Conservation (phyloP, 768 basidiomycete genomes). For the Naganishia onofrii region DNA sequence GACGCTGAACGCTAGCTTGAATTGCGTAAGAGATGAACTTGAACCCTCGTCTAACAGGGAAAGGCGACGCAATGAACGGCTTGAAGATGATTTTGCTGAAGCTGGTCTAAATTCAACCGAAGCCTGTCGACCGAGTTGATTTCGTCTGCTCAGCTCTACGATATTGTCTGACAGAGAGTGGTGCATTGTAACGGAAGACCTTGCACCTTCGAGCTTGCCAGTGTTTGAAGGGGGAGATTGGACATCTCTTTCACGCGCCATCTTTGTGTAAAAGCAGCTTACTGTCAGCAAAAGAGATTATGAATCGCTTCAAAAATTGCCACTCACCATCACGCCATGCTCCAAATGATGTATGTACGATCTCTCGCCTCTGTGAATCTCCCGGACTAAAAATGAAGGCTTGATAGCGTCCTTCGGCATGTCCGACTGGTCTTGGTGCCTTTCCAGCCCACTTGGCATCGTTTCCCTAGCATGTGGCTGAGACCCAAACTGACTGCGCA, state of each 20-base stretch:
- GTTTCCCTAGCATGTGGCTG: neutral
- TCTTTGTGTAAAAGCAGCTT: neutral
- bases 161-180: slow-evolving; percentile 7
- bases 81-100: neutral
- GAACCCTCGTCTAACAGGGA: neutral
- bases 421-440: neutral
- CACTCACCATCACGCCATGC: slow-evolving; percentile 22
- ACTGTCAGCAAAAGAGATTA: neutral
- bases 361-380: slow-evolving; percentile 26
- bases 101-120: neutral
- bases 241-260: neutral
- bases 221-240: neutral
- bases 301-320: neutral
- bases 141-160: neutral
- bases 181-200: neutral
- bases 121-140: neutral
- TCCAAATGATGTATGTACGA: slow-evolving; percentile 12
- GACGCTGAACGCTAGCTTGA: neutral
- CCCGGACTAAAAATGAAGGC: slow-evolving; percentile 28
- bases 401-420: slow-evolving; percentile 15
- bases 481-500: neutral
- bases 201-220: neutral
- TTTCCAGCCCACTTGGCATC: neutral
- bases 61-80: neutral
- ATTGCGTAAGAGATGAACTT: neutral